Base-by-base conservation (phyloP, 108 stramenopile genomes). In the Heterococcus sp. region DNA sequence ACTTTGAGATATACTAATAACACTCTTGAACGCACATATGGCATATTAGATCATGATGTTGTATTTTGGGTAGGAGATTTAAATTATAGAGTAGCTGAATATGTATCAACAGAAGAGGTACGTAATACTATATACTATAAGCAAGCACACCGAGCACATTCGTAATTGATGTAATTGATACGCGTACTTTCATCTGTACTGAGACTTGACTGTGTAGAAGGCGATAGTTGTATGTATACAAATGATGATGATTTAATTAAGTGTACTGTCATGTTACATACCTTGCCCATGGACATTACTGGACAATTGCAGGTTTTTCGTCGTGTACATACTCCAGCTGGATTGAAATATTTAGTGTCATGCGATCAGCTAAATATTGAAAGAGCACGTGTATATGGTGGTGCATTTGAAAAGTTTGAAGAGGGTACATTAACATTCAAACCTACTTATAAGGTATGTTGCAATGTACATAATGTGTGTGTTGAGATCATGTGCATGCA, bases 401-500 rank as follows among this genome's bases (percentile, higher is more conserved):
- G 93, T n/a, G 95, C 92, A 8, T 98, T 99, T 81, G 87, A 86
- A 29, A 97, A 94, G 34, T 99, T 96, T 78, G 86, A 92, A 35
- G 98, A 99, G 86, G 95, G 35, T 46, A 70, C 74, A 2, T 63
- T 99, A 35, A 84, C 78, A 5, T 99, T 99, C 77, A 75, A 75
- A 30, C 97, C 97, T 0, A 99, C 98, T 26, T 99, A 98, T 90
- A 99, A 99, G 89, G 96, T 94, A 81, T 92, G 95, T n/a, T n/a
- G n/a, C n/a, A n/a, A n/a, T n/a, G n/a, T n/a, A n/a, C n/a, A n/a
- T n/a, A n/a, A n/a, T n/a, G n/a, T n/a, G n/a, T n/a, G n/a, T n/a
- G n/a, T n/a, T n/a, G n/a, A n/a, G n/a, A n/a, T n/a, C n/a, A n/a
- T n/a, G n/a, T n/a, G n/a, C n/a, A n/a, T n/a, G n/a, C n/a, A n/a